phyloP scores from a whole-genome alignment of 495 filamentous ascomycete species.

The Daldinia vernicosa region DNA sequence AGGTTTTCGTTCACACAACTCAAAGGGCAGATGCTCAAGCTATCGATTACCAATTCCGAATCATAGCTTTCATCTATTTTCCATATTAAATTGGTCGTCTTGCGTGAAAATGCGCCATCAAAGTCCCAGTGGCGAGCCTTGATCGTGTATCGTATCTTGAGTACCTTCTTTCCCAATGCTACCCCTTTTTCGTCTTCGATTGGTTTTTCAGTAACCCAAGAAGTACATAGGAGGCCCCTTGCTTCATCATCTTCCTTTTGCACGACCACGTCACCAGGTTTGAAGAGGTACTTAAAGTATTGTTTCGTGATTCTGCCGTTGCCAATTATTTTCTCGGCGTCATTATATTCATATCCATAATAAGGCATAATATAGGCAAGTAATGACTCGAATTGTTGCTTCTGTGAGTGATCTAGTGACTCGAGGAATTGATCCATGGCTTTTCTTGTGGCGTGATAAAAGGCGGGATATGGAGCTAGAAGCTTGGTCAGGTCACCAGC shows the following conservation, averaged over 20 bases:
- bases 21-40: background rate
- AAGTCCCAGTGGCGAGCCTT: background rate
- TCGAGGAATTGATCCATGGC: background rate
- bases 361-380: background rate
- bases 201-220: background rate
- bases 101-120: background rate
- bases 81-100: background rate
- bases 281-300: conserved; percentile 3
- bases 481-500: background rate
- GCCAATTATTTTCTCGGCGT: background rate
- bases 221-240: background rate
- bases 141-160: background rate
- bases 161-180: background rate
- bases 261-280: background rate
- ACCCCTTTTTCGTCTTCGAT: background rate
- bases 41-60: background rate
- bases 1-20: background rate
- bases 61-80: background rate
- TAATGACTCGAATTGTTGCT: background rate
- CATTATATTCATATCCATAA: background rate
- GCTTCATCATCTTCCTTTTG: background rate
- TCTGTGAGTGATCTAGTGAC: background rate
- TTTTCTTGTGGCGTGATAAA: conserved; percentile 1
- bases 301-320: background rate
- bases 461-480: conserved; percentile 1